These are phyloP conservation scores for Cladosporium sp. DNA, from an alignment of 2,329 filamentous ascomycete genomes.

Conservation along the genomic window DNA sequence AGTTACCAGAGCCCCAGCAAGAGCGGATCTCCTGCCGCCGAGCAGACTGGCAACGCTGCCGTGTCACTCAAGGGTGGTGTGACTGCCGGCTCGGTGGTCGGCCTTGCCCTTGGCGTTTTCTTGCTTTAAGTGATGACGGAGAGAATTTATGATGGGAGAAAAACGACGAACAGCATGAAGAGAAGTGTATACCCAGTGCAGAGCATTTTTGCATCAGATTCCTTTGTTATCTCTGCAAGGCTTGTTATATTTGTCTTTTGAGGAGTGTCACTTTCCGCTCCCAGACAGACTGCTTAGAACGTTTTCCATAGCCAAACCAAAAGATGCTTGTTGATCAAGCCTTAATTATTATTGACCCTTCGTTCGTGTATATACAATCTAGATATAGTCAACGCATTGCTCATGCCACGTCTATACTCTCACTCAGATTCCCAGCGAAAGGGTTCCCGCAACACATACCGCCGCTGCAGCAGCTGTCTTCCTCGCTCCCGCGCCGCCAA, in stretches of 20 bases:
- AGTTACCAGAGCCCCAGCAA: constrained; percentile 3
- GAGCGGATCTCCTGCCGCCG: constrained; percentile 11
- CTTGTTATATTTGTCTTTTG: not conserved
- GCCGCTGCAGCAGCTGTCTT: not conserved
- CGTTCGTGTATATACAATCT: no score
- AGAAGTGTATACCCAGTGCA: not conserved
- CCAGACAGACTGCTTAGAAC: no score
- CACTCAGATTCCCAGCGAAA: not conserved
- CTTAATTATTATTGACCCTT: no score
- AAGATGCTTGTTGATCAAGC: not conserved
- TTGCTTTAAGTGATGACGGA: constrained; percentile 20
- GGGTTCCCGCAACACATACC: not conserved
- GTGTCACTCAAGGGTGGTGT: constrained; percentile 16
- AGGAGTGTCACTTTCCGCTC: no score
- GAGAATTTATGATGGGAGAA: no score
- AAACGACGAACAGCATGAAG: not conserved
- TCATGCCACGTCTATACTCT: no score
- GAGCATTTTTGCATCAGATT: not conserved
- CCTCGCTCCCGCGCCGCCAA: not conserved
- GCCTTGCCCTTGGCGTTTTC: constrained; percentile 20
- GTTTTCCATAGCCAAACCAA: not conserved
- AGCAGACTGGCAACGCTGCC: constrained; percentile 11
- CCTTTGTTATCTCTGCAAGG: not conserved
- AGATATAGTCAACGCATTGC: not conserved
- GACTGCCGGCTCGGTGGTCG: constrained; percentile 21